Base-by-base conservation (phyloP, 805 yeast species). In the Nakazawaea anatomiae region DNA sequence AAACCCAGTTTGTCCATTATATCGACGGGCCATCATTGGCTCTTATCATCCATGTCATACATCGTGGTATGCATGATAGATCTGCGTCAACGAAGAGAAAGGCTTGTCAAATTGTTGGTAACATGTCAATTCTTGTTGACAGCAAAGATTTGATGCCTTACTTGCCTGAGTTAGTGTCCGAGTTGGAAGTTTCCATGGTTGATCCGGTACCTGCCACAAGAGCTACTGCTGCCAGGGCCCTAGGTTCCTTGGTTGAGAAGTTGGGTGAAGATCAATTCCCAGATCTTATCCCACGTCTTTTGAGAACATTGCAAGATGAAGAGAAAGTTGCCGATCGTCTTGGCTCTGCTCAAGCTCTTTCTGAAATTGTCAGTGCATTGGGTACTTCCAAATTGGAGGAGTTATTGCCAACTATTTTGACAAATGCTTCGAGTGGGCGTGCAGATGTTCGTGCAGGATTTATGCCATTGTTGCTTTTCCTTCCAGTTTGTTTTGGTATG, bases 1-100 rank as follows among this genome's bases (percentile, higher is more conserved):
- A 81, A 59, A 94, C 99, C 0, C 95, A 92, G 58, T 94, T 94
- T 60, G 97, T 91, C 43, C 99, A 94, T 68, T 94, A 92, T 67
- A 92, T 94, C 57, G 99, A 94, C 70, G 97, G 97, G 25, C 98
- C 99, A 3, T 92, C 98, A 1, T 75, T 94, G 61, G 99, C 99
- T 0, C 76, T 94, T 60, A 89, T 94, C 51, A 89, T 91, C 55
- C 97, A 91, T 63, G 97, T 94, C 48, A 85, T 94, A 45, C 94
- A 89, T 64, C 82, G 99, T 67, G 99, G 98, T 71, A 83, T 94
- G 87, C 82, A 79, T 48, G 98, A 92, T 58, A 76, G 99, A 61
- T 87, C 96, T n/a, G 97, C 98, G 0, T 75, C 83, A 42, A 88
- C 94, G 5, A 94, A 92, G 73, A 82, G 87, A 65, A 89, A 89